Conservation (phyloP, 805 yeast species). For the Brettanomyces bruxellensis region DNA sequence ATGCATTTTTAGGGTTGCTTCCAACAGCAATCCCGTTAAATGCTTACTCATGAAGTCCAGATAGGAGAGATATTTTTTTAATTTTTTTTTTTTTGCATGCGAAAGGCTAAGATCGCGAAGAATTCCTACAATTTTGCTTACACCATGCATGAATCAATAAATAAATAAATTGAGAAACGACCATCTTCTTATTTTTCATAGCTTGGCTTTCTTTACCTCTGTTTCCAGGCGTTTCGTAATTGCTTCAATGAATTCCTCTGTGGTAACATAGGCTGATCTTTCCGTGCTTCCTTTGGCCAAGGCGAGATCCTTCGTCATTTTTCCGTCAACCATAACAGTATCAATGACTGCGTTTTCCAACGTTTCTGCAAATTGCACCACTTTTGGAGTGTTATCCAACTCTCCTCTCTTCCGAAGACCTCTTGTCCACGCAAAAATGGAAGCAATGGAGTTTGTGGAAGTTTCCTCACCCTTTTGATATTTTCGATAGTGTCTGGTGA, state of each 20-base stretch:
- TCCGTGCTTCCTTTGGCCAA: conserved; percentile 81
- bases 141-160: no score
- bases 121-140: no score
- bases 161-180: no score
- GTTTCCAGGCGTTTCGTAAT: conserved; percentile 57
- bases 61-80: no score
- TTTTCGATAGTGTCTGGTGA: conserved; percentile 93
- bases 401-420: conserved; percentile 91
- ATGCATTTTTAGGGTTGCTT: not conserved
- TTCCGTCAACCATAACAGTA: conserved; percentile 73
- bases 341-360: conserved; percentile 81
- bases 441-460: conserved; percentile 94
- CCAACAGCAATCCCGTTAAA: no score
- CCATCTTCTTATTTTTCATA: not conserved
- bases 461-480: conserved; percentile 97
- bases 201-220: conserved; percentile 4
- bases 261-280: conserved; percentile 75
- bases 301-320: conserved; percentile 96
- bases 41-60: no score
- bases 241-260: conserved; percentile 82
- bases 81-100: no score
- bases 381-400: conserved; percentile 80
- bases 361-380: conserved; percentile 64
- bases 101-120: no score
- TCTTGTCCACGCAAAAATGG: conserved; percentile 94